phyloP scores from a whole-genome alignment of 306 rosid species.

The Corylus heterophylla region DNA sequence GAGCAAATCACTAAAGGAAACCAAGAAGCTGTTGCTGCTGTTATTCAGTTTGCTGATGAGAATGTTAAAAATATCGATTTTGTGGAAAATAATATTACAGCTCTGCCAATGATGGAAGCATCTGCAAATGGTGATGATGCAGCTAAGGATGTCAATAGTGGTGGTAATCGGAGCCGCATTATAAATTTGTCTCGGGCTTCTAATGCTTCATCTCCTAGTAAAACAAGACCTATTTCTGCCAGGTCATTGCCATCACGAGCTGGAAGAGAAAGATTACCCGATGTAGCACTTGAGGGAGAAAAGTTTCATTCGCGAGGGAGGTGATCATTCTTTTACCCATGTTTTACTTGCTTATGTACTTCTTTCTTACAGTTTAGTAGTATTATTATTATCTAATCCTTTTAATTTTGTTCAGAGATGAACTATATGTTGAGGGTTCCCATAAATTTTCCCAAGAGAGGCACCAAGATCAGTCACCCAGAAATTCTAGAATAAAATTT shows the following conservation, averaged over 20 bases:
- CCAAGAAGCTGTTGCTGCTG: slow-evolving; percentile 30
- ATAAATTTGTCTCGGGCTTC: slow-evolving; percentile 65
- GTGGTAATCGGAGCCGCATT: slow-evolving; percentile 64
- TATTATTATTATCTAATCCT: slow-evolving; percentile 16
- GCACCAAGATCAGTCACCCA: slow-evolving; percentile 58
- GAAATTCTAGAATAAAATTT: slow-evolving; percentile 65
- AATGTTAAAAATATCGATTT: slow-evolving; percentile 42
- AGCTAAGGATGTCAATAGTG: slow-evolving; percentile 44
- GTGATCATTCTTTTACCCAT: slow-evolving; percentile 42
- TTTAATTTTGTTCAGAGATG: slow-evolving; percentile 62
- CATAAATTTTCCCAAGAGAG: slow-evolving; percentile 69
- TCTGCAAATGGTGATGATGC: slow-evolving; percentile 53
- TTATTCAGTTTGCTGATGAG: slow-evolving; percentile 43
- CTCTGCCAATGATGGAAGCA: slow-evolving; percentile 43
- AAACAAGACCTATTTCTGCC: slow-evolving; percentile 52
- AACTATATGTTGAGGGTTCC: slow-evolving; percentile 48
- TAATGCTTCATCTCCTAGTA: slow-evolving; percentile 49
- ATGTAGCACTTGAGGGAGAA: slow-evolving; percentile 44
- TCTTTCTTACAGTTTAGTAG: not conserved
- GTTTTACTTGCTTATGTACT: not conserved
- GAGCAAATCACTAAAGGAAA: slow-evolving; percentile 32
- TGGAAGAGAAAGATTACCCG: slow-evolving; percentile 58
- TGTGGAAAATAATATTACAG: slow-evolving; percentile 30
- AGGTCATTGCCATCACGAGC: slow-evolving; percentile 45
- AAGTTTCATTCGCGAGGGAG: slow-evolving; percentile 66